Evolutionary conservation across 345 rosid genomes (phyloP).

Genomic region (Eucalyptus sp.): DNA sequence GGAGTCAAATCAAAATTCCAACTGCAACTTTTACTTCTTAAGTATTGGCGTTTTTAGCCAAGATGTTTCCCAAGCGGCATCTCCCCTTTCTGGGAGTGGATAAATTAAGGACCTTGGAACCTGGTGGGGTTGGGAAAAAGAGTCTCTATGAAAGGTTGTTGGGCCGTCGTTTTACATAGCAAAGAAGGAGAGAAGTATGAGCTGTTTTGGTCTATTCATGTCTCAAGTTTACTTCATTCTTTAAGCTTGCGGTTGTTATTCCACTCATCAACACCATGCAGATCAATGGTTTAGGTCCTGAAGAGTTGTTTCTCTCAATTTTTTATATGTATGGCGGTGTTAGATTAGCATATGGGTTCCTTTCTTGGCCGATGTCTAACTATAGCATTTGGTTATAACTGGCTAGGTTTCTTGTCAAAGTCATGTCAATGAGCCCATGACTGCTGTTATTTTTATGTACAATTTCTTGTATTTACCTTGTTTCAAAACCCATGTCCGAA

Average conservation of each 20-base stretch:
- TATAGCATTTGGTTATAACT: background rate
- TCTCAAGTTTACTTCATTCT: background rate
- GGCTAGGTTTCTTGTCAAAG: background rate
- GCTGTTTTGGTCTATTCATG: background rate
- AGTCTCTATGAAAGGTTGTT: background rate
- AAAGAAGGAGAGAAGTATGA: background rate
- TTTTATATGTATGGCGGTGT: background rate
- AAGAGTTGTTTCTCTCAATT: too few relatives aligned
- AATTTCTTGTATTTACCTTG: background rate
- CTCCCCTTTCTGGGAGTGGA: background rate
- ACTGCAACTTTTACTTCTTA: background rate
- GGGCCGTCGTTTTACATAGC: background rate
- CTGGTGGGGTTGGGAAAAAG: background rate
- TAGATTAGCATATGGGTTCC: background rate
- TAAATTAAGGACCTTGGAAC: background rate
- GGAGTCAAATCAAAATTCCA: background rate
- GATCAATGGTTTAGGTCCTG: too few relatives aligned
- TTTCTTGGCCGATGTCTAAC: background rate
- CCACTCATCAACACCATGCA: too few relatives aligned
- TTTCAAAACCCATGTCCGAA: background rate
- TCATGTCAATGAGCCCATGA: background rate
- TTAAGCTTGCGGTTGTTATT: background rate
- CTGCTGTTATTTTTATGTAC: background rate
- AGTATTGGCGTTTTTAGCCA: background rate
- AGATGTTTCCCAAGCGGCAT: background rate